phyloP scores from a whole-genome alignment of 2,329 filamentous ascomycete genomes.

The Apiospora malaysiana region DNA sequence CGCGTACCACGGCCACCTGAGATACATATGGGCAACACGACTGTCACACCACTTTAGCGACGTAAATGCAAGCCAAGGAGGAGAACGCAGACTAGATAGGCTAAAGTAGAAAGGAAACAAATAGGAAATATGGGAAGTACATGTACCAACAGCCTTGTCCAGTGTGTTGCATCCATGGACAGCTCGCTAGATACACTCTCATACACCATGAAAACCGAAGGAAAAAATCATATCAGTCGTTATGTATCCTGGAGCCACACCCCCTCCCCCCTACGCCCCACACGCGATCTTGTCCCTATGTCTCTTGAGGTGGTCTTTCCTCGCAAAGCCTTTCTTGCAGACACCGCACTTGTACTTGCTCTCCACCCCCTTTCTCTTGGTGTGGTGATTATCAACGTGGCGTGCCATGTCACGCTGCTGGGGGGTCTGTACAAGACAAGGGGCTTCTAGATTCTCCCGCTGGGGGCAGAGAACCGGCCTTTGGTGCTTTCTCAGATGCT shows the following conservation, averaged over 20 bases:
- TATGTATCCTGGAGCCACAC: background rate
- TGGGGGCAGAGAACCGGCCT: background rate
- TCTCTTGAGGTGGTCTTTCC: constrained; percentile 20
- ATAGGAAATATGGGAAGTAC: background rate
- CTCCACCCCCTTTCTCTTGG: constrained; percentile 5
- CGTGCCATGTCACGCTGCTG: constrained; percentile 20
- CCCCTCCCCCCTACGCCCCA: background rate
- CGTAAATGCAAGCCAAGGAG: background rate
- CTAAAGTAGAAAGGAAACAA: background rate
- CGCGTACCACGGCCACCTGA: background rate
- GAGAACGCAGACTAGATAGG: background rate
- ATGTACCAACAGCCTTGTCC: background rate
- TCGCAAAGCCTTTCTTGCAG: background rate
- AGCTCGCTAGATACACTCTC: background rate
- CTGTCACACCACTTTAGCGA: background rate
- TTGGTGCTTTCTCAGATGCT: background rate
- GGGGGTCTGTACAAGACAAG: background rate
- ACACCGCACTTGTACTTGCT: background rate
- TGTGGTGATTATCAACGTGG: constrained; percentile 4
- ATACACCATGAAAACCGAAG: background rate
- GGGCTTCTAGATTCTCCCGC: background rate
- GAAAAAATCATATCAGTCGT: background rate
- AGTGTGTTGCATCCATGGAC: background rate
- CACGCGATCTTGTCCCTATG: background rate
- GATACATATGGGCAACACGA: background rate